Conservation (phyloP, 192 early-diverging fungal species). For the Pilaira anomala region DNA sequence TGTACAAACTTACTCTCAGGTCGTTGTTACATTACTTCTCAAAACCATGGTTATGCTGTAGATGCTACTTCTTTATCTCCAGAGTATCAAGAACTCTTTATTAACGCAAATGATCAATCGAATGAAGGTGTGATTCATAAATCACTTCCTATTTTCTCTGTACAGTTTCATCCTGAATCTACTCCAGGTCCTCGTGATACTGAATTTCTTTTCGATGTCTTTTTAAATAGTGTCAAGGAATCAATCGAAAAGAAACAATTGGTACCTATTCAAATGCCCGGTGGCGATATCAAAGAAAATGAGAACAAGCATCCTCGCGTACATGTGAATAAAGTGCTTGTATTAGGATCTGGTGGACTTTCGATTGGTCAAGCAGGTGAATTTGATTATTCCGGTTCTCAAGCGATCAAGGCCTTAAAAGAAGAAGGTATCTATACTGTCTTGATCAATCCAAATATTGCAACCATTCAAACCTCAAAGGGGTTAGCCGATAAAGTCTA, state of each 20-base stretch:
- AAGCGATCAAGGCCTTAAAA: constrained; percentile 97
- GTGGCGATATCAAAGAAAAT: constrained; percentile 46
- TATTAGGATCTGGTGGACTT: constrained; percentile 94
- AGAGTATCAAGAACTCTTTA: constrained; percentile 86
- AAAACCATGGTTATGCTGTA: constrained; percentile 98
- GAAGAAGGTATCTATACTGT: constrained; percentile 97
- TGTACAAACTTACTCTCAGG: constrained; percentile 94
- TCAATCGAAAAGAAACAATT: constrained; percentile 67
- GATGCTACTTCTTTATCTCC: constrained; percentile 71
- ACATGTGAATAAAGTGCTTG: constrained; percentile 85
- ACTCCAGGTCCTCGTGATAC: constrained; percentile 96
- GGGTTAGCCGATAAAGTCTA: constrained; percentile 97
- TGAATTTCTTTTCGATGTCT: constrained; percentile 95
- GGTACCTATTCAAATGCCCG: constrained; percentile 71
- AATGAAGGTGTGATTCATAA: constrained; percentile 98
- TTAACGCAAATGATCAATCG: constrained; percentile 97
- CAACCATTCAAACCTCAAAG: constrained; percentile 97
- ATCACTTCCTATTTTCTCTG: constrained; percentile 89
- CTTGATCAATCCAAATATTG: constrained; percentile 98
- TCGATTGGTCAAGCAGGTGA: constrained; percentile 99
- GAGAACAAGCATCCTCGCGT: constrained; percentile 47
- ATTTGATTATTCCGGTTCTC: constrained; percentile 97
- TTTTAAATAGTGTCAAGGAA: constrained; percentile 73
- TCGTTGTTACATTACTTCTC: constrained; percentile 97
- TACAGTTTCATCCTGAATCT: constrained; percentile 99